phyloP scores from a whole-genome alignment of 1,284 basidiomycete species.

The Trichosporon faecale region DNA sequence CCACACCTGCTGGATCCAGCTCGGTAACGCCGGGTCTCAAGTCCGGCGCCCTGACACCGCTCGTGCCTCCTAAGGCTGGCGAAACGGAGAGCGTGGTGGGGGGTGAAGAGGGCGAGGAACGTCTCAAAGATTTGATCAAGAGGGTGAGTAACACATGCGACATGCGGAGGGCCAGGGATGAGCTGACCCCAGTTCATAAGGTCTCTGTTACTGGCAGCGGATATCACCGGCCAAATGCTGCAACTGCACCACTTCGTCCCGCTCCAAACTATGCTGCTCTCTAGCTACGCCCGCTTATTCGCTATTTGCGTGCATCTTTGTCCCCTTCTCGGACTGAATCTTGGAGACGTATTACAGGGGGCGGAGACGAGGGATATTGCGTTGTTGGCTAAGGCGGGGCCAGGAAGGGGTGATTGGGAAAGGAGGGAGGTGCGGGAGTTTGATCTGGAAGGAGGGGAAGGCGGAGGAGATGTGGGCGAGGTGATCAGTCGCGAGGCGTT shows the following conservation, averaged over 20 bases:
- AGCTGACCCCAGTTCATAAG: slow-evolving; percentile 20
- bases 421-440: background rate
- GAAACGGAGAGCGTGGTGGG: background rate
- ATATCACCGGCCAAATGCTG: slow-evolving; percentile 21
- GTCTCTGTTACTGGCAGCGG: slow-evolving; percentile 22
- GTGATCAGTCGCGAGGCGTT: background rate
- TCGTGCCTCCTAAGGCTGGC: too few species aligned
- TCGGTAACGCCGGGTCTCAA: background rate
- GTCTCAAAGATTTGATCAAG: background rate
- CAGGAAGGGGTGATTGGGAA: background rate
- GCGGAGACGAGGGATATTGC: background rate
- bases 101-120: background rate
- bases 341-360: background rate
- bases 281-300: slow-evolving; percentile 37
- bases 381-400: background rate
- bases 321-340: background rate
- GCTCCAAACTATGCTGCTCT: slow-evolving; percentile 35
- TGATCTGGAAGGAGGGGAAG: background rate
- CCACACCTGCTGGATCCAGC: background rate
- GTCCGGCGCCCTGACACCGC: background rate
- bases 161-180: too few species aligned
- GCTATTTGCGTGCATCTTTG: slow-evolving; percentile 23
- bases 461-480: background rate
- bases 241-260: slow-evolving; percentile 40
- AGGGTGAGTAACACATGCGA: background rate